These are phyloP conservation scores for Kodamaea arcana DNA, from an alignment of 1,139 yeast species.

Conservation along the genomic window DNA sequence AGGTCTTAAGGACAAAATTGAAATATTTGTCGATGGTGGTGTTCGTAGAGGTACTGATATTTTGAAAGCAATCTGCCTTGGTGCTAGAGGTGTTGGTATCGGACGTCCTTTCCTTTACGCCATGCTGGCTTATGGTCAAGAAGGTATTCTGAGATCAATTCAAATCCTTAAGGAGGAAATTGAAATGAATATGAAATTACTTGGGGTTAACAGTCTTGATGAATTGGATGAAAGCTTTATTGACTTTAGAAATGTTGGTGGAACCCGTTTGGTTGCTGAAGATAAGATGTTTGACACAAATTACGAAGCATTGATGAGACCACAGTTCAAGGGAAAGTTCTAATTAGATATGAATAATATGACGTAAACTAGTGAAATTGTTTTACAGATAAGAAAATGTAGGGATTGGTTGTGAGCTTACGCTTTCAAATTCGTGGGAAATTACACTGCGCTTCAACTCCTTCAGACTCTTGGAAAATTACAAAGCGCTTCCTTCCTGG, in stretches of 20 bases:
- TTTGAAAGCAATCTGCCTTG: slow-evolving; percentile 61
- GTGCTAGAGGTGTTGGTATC: slow-evolving; percentile 70
- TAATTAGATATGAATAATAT: slow-evolving; percentile 5
- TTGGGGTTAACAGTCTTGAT: slow-evolving; percentile 68
- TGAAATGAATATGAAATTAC: slow-evolving; percentile 80
- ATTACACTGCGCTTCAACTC: no score
- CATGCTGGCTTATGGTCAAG: slow-evolving; percentile 68
- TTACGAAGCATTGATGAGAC: slow-evolving; percentile 36
- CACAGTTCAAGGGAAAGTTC: slow-evolving; percentile 25
- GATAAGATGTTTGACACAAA: slow-evolving; percentile 35
- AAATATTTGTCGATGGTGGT: slow-evolving; percentile 62
- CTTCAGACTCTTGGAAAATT: no score
- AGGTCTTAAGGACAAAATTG: slow-evolving; percentile 42
- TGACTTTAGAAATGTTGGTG: slow-evolving; percentile 21
- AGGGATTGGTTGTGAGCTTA: no score
- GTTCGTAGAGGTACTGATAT: slow-evolving; percentile 68
- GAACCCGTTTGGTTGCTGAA: slow-evolving; percentile 24
- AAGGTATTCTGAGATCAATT: slow-evolving; percentile 75
- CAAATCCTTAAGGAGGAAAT: slow-evolving; percentile 77
- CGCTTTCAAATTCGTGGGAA: no score
- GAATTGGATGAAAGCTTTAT: slow-evolving; percentile 52
- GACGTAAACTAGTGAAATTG: no score
- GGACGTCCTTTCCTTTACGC: slow-evolving; percentile 74
- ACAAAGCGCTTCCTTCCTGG: no score
- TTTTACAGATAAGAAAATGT: no score